A percentile compares a stretch with the other conserved stretches of the same genome.
These are phyloP conservation scores for Cutaneotrichosporon sp. DNA, from an alignment of 1,284 basidiomycete species.

Conservation along the genomic window DNA sequence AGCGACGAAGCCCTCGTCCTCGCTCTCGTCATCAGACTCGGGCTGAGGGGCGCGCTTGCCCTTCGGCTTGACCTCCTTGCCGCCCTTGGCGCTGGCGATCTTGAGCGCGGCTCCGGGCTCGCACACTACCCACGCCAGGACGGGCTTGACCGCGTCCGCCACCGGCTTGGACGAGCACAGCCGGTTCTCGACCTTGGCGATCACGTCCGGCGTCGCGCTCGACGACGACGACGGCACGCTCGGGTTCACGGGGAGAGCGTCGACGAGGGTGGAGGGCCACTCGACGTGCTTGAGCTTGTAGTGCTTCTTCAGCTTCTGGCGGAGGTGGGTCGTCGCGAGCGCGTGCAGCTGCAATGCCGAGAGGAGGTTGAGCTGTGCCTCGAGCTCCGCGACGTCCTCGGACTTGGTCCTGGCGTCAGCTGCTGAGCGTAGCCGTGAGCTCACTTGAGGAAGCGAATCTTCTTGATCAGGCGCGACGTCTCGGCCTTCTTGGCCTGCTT, in stretches of 20 bases:
- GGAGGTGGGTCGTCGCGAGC: constrained; percentile 65
- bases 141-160: constrained; percentile 62
- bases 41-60: constrained; percentile 20
- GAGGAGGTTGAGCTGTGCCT: constrained; percentile 66
- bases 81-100: constrained; percentile 16
- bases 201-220: constrained; percentile 55
- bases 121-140: constrained; percentile 57
- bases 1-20: constrained; percentile 12
- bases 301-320: constrained; percentile 74
- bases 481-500: constrained; percentile 85
- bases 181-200: constrained; percentile 68
- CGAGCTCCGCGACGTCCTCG: constrained; percentile 59
- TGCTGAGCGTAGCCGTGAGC: neutral
- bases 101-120: constrained; percentile 48
- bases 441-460: constrained; percentile 70
- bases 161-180: constrained; percentile 75
- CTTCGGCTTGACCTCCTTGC: constrained; percentile 27
- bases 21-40: constrained; percentile 8
- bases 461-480: constrained; percentile 78
- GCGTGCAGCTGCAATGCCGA: constrained; percentile 68
- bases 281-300: constrained; percentile 52
- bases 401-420: constrained; percentile 48
- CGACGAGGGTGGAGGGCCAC: constrained; percentile 51
- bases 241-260: constrained; percentile 27
- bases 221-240: constrained; percentile 25